Conservation (phyloP, 345 rosid species). For the Lepidium sativum region DNA sequence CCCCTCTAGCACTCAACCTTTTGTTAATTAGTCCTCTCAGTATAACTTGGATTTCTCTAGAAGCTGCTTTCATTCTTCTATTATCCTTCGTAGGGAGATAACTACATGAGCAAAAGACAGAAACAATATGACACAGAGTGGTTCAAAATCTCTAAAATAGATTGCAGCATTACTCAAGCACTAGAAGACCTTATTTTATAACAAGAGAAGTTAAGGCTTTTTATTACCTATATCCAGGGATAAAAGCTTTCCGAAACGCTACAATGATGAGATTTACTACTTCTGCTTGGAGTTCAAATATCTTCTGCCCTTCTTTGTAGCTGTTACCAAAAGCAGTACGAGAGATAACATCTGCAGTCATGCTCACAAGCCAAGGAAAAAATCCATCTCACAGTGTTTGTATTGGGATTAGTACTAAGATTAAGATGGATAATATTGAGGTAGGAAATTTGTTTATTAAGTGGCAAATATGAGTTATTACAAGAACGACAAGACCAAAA, state of each 20-base stretch:
- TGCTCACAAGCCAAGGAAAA: conserved; percentile 17
- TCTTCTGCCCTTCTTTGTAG: conserved; percentile 56
- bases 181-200: too few species aligned
- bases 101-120: not conserved
- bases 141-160: too few species aligned
- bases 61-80: conserved; percentile 21
- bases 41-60: conserved; percentile 8
- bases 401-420: too few species aligned
- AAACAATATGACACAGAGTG: too few species aligned
- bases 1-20: conserved; percentile 26
- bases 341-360: conserved; percentile 38
- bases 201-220: too few species aligned
- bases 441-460: too few species aligned
- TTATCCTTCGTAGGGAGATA: conserved; percentile 30
- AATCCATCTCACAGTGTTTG: too few species aligned
- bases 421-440: too few species aligned
- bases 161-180: too few species aligned
- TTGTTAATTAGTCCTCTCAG: conserved; percentile 23
- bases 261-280: conserved; percentile 25
- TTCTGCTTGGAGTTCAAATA: conserved; percentile 41
- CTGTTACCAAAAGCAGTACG: conserved; percentile 60
- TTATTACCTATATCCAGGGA: conserved; percentile 42
- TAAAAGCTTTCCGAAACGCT: conserved; percentile 16
- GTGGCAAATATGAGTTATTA: too few species aligned
- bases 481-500: too few species aligned